Conservation (phyloP, 805 yeast genomes). For the Limtongia smithiae region DNA sequence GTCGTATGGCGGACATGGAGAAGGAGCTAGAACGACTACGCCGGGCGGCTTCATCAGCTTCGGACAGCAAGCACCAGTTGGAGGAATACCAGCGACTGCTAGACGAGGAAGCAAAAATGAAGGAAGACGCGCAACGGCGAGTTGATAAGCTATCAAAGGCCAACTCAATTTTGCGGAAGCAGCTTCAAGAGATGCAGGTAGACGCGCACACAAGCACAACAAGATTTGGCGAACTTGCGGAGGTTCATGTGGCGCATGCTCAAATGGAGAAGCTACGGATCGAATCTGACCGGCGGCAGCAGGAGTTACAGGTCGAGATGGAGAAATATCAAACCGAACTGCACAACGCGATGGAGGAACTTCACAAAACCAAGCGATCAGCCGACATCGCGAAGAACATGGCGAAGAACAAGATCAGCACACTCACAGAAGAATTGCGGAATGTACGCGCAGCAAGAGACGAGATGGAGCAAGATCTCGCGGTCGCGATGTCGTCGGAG, state of each 20-base stretch:
- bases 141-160: slow-evolving; percentile 17
- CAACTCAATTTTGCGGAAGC: slow-evolving; percentile 6
- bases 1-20: too few relatives aligned
- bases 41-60: too few relatives aligned
- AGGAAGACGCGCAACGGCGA: slow-evolving; percentile 13
- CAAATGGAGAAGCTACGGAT: slow-evolving; percentile 3
- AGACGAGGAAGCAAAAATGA: slow-evolving; percentile 17
- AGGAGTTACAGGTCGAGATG: neutral
- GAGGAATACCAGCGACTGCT: slow-evolving; percentile 4
- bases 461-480: neutral
- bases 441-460: neutral
- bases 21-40: too few relatives aligned
- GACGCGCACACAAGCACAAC: neutral
- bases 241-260: slow-evolving; percentile 1
- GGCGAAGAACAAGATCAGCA: slow-evolving; percentile 6
- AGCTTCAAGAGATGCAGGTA: neutral
- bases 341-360: neutral
- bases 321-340: slow-evolving; percentile 4
- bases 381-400: slow-evolving; percentile 9
- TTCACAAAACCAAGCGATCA: slow-evolving; percentile 1
- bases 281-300: neutral
- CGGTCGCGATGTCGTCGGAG: neutral
- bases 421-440: slow-evolving; percentile 1
- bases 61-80: neutral
- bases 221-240: slow-evolving; percentile 2